phyloP scores from a whole-genome alignment of 176 grass and related monocot species.

The Oryza australiensis region DNA sequence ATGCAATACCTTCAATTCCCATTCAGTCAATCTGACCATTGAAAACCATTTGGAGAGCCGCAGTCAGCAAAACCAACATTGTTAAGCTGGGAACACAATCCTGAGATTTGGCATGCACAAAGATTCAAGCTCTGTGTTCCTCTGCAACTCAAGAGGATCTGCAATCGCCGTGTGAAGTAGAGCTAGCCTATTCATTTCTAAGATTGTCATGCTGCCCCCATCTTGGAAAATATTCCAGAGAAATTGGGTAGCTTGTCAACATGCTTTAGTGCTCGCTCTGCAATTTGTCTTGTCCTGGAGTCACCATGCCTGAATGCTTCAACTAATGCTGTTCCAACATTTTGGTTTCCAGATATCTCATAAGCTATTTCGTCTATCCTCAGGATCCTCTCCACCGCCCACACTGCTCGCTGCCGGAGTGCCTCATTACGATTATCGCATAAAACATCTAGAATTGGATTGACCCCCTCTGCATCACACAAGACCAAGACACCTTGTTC shows the following conservation, averaged over 20 bases:
- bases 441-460: constrained; percentile 68
- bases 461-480: constrained; percentile 77
- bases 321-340: constrained; percentile 84
- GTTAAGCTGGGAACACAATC: constrained; percentile 9
- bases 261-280: constrained; percentile 91
- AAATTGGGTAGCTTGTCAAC: constrained; percentile 98
- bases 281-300: constrained; percentile 84
- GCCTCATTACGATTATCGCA: constrained; percentile 64
- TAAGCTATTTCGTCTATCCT: constrained; percentile 71
- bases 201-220: constrained; percentile 48
- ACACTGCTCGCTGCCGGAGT: constrained; percentile 67
- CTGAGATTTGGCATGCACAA: constrained; percentile 9
- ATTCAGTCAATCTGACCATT: constrained; percentile 21
- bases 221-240: constrained; percentile 90
- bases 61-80: not conserved
- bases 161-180: constrained; percentile 36
- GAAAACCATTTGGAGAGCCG: not conserved
- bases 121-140: not conserved
- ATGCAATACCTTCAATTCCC: constrained; percentile 36
- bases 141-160: constrained; percentile 11
- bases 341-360: constrained; percentile 89
- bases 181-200: constrained; percentile 36
- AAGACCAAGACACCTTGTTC: constrained; percentile 76
- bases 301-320: constrained; percentile 93
- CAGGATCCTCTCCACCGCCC: constrained; percentile 95